Percentiles rank a stretch among this genome's conserved stretches.
phyloP scores from a whole-genome alignment of 2,329 filamentous ascomycete species.

The Stagonosporopsis rhizophila region DNA sequence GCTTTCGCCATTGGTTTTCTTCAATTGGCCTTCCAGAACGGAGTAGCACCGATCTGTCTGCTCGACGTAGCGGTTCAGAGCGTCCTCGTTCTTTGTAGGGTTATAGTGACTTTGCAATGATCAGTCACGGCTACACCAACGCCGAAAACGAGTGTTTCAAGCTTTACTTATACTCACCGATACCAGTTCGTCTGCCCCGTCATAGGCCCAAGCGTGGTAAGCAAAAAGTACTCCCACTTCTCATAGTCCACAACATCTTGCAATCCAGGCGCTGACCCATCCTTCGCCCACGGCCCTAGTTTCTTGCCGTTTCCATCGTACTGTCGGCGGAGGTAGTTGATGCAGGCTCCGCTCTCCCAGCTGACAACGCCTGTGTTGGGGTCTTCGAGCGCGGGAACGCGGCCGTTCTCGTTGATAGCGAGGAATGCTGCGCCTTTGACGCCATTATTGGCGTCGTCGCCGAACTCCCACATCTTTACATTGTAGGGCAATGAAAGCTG shows the following conservation, averaged over 20 bases:
- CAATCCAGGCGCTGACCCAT: not conserved
- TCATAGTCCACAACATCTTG: slow-evolving; percentile 15
- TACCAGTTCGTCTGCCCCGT: slow-evolving; percentile 17
- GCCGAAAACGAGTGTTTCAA: too few relatives aligned
- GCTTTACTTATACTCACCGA: too few relatives aligned
- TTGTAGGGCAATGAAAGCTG: slow-evolving; percentile 54
- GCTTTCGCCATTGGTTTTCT: slow-evolving; percentile 11
- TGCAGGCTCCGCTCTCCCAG: slow-evolving; percentile 17
- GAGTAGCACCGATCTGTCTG: slow-evolving; percentile 17
- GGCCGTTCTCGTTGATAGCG: slow-evolving; percentile 51
- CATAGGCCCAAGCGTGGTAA: slow-evolving; percentile 17
- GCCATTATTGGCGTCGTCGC: slow-evolving; percentile 47
- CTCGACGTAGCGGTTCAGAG: slow-evolving; percentile 14
- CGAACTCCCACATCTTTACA: slow-evolving; percentile 46
- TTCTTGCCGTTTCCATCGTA: slow-evolving; percentile 10
- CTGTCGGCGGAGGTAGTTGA: slow-evolving; percentile 10
- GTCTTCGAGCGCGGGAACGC: slow-evolving; percentile 53
- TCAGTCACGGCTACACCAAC: too few relatives aligned
- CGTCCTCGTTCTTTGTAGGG: slow-evolving; percentile 11
- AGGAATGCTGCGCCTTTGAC: slow-evolving; percentile 39
- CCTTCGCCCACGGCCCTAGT: not conserved
- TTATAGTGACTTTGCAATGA: too few relatives aligned
- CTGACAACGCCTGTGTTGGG: slow-evolving; percentile 49
- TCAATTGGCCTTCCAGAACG: slow-evolving; percentile 11
- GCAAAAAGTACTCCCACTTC: slow-evolving; percentile 18